Base-by-base conservation (phyloP, 768 basidiomycete species). In the Filobasidium floriforme region DNA sequence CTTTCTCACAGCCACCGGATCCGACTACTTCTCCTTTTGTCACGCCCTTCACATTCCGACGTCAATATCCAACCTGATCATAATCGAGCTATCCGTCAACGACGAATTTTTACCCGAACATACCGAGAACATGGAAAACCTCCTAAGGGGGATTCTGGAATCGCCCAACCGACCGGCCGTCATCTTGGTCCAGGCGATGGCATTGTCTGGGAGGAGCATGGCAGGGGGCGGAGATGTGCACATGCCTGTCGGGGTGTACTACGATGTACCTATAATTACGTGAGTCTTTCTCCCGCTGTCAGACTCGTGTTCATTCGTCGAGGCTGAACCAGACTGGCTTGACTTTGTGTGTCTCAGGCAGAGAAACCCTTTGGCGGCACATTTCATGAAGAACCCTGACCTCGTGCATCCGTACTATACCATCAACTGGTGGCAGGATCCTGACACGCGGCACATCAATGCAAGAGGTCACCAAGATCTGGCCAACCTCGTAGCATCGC, bases 51-150 rank as follows among this genome's bases (percentile, higher is more conserved):
- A 79, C 57, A 74, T 79, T 7, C 75, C 77, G 0, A 26, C 54
- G 24, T 22, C 43, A 0, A 67, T 74, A 15, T 73, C 77, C 12
- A 75, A 77, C 55, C 51, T 79, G 2, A 71, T 79, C 60, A 59
- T 79, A 19, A 69, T 79, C 29, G 79, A 79, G 64, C 67, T 79
- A 7, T 74, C 72, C 1, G 72, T 79, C 37, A 79, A 79, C 65
- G 79, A 79, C 61, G 76, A 76, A 46, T 71, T 68, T 7, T 68
- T 76, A 6, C 70, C 68, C 11, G 75, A 76, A 54, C 76, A 78
- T 61, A 73, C 76, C 7, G 73, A 74, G 60, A 76, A 76, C 66
- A 78, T 77, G 72, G 79, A 80, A 69, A 76, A 75, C 60, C 73
- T 80, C 7, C 64, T 80, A 4, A 60, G 77, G 40, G 73, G 74